Conservation (phyloP, 1,284 basidiomycete species). For the Cryptococcus sp. region DNA sequence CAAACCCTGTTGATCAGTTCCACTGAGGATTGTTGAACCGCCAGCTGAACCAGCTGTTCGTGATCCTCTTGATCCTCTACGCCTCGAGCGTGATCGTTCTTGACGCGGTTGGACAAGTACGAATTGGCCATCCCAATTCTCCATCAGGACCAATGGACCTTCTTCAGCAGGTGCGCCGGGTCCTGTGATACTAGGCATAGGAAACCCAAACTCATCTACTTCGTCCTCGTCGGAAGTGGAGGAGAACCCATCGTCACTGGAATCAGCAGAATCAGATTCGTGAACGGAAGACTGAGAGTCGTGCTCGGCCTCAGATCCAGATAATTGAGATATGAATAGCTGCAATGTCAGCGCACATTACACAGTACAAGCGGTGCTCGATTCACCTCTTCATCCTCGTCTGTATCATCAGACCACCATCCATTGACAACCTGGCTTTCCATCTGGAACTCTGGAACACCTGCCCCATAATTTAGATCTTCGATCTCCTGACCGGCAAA, state of each 20-base stretch:
- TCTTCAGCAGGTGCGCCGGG: slow-evolving; percentile 1
- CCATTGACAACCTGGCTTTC: slow-evolving; percentile 20
- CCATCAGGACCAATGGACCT: slow-evolving; percentile 40
- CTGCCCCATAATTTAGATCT: slow-evolving; percentile 42
- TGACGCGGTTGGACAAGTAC: slow-evolving; percentile 39
- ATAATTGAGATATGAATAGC: slow-evolving; percentile 37
- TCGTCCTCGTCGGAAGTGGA: slow-evolving; percentile 27
- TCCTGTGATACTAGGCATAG: slow-evolving; percentile 12
- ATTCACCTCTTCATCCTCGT: slow-evolving; percentile 34
- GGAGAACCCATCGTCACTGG: slow-evolving; percentile 16
- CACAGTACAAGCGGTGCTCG: neutral
- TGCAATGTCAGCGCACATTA: slow-evolving; percentile 1
- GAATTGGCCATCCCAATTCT: slow-evolving; percentile 45
- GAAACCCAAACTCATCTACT: slow-evolving; percentile 45
- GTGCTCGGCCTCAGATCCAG: slow-evolving; percentile 39
- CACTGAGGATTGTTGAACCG: slow-evolving; percentile 28
- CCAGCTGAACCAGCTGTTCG: slow-evolving; percentile 31
- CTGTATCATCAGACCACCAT: slow-evolving; percentile 13
- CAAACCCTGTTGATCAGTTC: slow-evolving; percentile 31
- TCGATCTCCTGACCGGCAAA: slow-evolving; percentile 43
- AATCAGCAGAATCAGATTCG: slow-evolving; percentile 21
- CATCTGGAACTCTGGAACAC: slow-evolving; percentile 22
- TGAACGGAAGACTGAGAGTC: slow-evolving; percentile 40
- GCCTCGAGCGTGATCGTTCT: slow-evolving; percentile 24
- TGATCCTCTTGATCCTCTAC: slow-evolving; percentile 22